These are phyloP conservation scores for Cystobasidium sp. DNA, from an alignment of 1,284 basidiomycete species.

Conservation along the genomic window DNA sequence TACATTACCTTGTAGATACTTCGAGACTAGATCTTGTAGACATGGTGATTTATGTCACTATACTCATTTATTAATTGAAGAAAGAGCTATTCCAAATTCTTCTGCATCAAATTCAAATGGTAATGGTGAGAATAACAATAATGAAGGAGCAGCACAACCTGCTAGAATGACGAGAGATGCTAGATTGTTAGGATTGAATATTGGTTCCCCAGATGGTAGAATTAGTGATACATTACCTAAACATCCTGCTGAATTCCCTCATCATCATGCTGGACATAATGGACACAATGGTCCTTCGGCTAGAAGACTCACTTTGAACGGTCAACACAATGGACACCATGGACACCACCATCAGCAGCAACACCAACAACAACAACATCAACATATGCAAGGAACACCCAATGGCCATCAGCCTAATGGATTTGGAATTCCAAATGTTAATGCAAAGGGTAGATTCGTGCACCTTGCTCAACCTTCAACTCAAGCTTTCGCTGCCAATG, in stretches of 20 bases:
- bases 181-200: constrained; percentile 27
- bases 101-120: not conserved
- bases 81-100: constrained; percentile 18
- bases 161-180: constrained; percentile 35
- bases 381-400: not conserved
- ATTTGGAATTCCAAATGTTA: constrained; percentile 11
- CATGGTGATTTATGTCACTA: constrained; percentile 30
- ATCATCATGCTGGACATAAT: too few species aligned
- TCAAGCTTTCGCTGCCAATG: constrained; percentile 16
- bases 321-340: not conserved
- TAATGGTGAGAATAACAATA: too few species aligned
- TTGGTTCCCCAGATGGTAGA: constrained; percentile 27
- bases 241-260: constrained; percentile 2
- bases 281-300: too few species aligned
- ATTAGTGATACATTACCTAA: constrained; percentile 1
- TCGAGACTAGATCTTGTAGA: constrained; percentile 24
- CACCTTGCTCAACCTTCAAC: constrained; percentile 10
- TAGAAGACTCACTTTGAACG: constrained; percentile 17
- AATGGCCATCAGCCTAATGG: not conserved
- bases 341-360: not conserved
- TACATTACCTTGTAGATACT: constrained; percentile 14
- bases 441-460: constrained; percentile 29
- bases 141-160: not conserved
- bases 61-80: constrained; percentile 21
- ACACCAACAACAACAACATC: not conserved